These are phyloP conservation scores for Iodosphaeria phyllophila DNA, from an alignment of 2,329 filamentous ascomycete genomes.

Conservation along the genomic window DNA sequence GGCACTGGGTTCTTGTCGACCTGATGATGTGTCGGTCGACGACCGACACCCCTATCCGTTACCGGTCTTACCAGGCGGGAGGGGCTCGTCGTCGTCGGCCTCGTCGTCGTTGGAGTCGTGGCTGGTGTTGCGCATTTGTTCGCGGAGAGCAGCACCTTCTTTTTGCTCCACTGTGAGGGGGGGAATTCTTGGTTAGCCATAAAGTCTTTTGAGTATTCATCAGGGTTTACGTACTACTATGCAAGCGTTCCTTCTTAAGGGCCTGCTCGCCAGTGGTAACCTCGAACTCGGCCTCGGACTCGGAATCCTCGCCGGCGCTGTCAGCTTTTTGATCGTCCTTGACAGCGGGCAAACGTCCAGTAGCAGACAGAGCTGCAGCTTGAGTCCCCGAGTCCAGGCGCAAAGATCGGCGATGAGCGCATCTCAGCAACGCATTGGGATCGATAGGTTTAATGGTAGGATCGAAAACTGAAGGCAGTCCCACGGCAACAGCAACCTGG, in stretches of 20 bases:
- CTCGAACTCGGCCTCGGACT: conserved; percentile 23
- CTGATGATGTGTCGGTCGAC: no score
- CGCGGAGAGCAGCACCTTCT: conserved; percentile 13
- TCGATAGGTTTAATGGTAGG: conserved; percentile 41
- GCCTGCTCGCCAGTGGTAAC: conserved; percentile 19
- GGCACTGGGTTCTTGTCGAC: no score
- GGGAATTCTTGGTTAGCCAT: no score
- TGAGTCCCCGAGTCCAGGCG: conserved; percentile 6
- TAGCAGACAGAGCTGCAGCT: conserved; percentile 8
- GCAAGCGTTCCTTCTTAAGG: conserved; percentile 21
- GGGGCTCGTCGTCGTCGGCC: conserved; percentile 14
- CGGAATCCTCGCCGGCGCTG: conserved; percentile 14
- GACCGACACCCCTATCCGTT: conserved; percentile 4
- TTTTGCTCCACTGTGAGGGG: conserved; percentile 15
- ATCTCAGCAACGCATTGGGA: conserved; percentile 10
- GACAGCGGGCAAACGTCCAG: conserved; percentile 18
- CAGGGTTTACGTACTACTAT: no score
- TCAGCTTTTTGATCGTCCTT: conserved; percentile 17
- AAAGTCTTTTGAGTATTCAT: conserved; percentile 6
- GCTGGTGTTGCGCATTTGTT: conserved; percentile 12
- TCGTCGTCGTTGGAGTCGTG: conserved; percentile 16
- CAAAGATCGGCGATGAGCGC: conserved; percentile 5
- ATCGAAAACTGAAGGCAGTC: conserved; percentile 42
- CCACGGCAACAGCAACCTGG: conserved; percentile 42
- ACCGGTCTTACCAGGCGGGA: conserved; percentile 15